These are phyloP conservation scores for Fusarium compactum DNA, from an alignment of 2,329 filamentous ascomycete genomes.

Conservation along the genomic window DNA sequence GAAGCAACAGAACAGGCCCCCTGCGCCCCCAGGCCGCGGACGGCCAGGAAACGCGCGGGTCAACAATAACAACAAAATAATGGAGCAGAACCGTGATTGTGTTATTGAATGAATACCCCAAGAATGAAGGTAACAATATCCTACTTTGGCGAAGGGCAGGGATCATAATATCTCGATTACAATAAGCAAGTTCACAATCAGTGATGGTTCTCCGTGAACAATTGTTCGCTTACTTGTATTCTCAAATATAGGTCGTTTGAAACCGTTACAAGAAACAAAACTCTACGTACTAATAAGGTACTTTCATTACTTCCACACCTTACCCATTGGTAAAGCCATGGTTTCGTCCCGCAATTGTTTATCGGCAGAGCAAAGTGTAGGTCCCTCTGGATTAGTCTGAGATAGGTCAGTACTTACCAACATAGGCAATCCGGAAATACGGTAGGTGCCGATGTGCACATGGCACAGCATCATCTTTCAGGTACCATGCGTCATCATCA, in stretches of 20 bases:
- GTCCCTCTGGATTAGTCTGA: no score
- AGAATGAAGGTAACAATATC: slow-evolving; percentile 14
- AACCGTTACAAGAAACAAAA: slow-evolving; percentile 2
- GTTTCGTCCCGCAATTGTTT: background rate
- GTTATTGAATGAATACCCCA: slow-evolving; percentile 15
- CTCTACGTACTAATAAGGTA: background rate
- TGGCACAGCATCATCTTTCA: slow-evolving; percentile 22
- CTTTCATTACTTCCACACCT: background rate
- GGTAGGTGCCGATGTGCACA: slow-evolving; percentile 28
- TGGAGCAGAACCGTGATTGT: slow-evolving; percentile 31
- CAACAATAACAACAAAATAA: slow-evolving; percentile 50
- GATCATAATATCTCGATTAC: background rate
- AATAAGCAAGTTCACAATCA: background rate
- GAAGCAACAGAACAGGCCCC: slow-evolving; percentile 20
- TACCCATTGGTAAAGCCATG: background rate
- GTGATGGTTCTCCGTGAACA: background rate
- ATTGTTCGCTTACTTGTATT: background rate
- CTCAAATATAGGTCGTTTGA: background rate
- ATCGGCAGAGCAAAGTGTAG: background rate
- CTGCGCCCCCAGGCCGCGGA: slow-evolving; percentile 40
- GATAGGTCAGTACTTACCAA: slow-evolving; percentile 24
- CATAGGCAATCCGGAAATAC: slow-evolving; percentile 19
- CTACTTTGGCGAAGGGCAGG: background rate
- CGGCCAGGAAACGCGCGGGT: slow-evolving; percentile 49
- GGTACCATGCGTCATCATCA: slow-evolving; percentile 28